Evolutionary conservation across 2,329 filamentous ascomycete genomes (phyloP).

Genomic region (Pseudogymnoascus sp.): DNA sequence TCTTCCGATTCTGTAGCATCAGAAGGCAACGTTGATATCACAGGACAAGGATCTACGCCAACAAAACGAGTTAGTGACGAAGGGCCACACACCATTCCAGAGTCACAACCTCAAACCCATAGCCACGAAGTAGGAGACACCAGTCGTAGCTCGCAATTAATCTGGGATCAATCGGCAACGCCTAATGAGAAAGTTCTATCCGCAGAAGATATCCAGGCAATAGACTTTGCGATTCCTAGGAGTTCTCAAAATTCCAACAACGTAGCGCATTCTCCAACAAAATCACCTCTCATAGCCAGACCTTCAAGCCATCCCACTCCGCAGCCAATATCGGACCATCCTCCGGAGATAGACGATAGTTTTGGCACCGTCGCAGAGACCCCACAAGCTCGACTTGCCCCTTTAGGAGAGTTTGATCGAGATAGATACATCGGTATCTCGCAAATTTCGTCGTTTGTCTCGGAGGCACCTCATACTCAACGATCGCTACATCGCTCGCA

Average conservation of each 20-base stretch:
- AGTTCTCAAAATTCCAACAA: neutral
- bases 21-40: conserved; percentile 9
- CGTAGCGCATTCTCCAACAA: neutral
- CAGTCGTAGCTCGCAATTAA: neutral
- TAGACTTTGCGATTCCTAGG: neutral
- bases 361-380: neutral
- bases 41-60: conserved; percentile 12
- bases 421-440: neutral
- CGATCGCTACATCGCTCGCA: neutral
- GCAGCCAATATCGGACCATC: neutral
- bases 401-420: neutral
- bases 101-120: neutral
- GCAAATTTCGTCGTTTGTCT: conserved; percentile 11
- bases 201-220: neutral
- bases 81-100: neutral
- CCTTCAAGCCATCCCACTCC: neutral
- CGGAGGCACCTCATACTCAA: neutral
- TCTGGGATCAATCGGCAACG: neutral
- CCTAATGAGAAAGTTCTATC: conserved; percentile 5
- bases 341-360: neutral
- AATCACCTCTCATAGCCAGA: neutral
- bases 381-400: neutral
- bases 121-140: neutral
- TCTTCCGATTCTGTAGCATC: conserved; percentile 19
- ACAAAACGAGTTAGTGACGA: neutral